Evolutionary conservation across 805 yeast species (phyloP), one percentile per base, ranked within the genome.

Genomic region (Spathaspora sp.): DNA sequence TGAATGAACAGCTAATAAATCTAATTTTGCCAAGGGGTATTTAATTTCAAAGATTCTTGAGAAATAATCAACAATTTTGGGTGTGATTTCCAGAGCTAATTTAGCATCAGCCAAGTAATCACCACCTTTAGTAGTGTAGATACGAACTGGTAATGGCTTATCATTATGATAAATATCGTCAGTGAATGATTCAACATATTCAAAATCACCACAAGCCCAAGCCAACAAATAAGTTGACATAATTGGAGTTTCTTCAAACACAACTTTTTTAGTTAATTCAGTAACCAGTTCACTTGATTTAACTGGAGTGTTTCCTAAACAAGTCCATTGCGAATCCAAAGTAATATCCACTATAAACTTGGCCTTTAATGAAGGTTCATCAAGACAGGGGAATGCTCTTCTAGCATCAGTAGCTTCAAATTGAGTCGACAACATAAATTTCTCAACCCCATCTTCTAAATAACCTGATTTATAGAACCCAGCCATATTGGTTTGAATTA

Each of bases 1-100:
- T 48, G 87, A 82, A 58, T 89, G 92, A 52, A 89, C 85, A 2
- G 92, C 92, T 39, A 89, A 72, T 68, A 87, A 74, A 63, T 89
- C 96, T 65, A 88, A 72, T 68, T 89, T 89, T 44, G 96, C 93
- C 58, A 89, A 75, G 19, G 96, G 94, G 62, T 87, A 89, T 54
- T 70, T 61, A 48, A 79, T 65, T 54, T 78, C 81, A 57, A 81
- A 81, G 19, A 78, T 69, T 44, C 59, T 60, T 12, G 80, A 72
- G 57, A 78, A 75, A 60, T 69, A 78, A 59, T 79, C 83, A 42
- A 81, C 76, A 44, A 78, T 77, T 48, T 72, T 72, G 18, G 79
- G 76, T 9, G 85, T 76, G 31, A 77, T 72, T 42, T 66, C 68
- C 48, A 75, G 65, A 2, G 84, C 85, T 60, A 73, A 73, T 52